These are phyloP conservation scores for Plasmodium berghei DNA, from an alignment of 169 alveolate species.

Conservation along the genomic window DNA sequence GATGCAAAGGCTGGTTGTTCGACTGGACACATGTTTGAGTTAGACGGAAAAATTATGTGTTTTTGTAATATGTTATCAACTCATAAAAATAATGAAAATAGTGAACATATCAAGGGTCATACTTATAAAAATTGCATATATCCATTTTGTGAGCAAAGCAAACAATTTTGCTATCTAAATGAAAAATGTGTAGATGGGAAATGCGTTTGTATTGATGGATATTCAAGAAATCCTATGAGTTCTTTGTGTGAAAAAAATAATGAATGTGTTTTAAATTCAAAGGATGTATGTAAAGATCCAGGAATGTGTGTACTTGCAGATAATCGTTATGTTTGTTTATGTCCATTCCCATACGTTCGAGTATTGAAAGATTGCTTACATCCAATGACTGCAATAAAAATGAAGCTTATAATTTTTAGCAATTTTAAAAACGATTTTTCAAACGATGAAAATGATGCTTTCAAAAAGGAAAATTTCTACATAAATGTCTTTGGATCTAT, in stretches of 20 bases:
- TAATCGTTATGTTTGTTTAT: conserved; percentile 57
- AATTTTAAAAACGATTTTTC: conserved; percentile 15
- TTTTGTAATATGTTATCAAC: conserved; percentile 34
- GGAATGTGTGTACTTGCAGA: conserved; percentile 51
- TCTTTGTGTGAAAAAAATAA: conserved; percentile 66
- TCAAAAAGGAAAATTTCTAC: conserved; percentile 52
- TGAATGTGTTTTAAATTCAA: conserved; percentile 37
- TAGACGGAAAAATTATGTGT: conserved; percentile 33
- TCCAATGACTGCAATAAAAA: conserved; percentile 46
- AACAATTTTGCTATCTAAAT: conserved; percentile 54
- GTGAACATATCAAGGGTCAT: neutral
- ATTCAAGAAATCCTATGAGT: conserved; percentile 76
- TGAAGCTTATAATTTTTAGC: conserved; percentile 38
- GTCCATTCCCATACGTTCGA: conserved; percentile 69
- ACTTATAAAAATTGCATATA: conserved; percentile 24
- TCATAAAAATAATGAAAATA: neutral
- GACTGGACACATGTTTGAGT: conserved; percentile 24
- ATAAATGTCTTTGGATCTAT: conserved; percentile 70
- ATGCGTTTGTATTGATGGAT: conserved; percentile 70
- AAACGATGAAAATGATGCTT: conserved; percentile 69
- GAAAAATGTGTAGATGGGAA: conserved; percentile 69
- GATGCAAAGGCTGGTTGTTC: conserved; percentile 19
- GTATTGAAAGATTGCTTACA: conserved; percentile 65
- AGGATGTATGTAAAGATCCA: conserved; percentile 43
- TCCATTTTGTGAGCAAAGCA: conserved; percentile 53